Conservation (phyloP, 345 rosid genomes). For the Murraya paniculata region DNA sequence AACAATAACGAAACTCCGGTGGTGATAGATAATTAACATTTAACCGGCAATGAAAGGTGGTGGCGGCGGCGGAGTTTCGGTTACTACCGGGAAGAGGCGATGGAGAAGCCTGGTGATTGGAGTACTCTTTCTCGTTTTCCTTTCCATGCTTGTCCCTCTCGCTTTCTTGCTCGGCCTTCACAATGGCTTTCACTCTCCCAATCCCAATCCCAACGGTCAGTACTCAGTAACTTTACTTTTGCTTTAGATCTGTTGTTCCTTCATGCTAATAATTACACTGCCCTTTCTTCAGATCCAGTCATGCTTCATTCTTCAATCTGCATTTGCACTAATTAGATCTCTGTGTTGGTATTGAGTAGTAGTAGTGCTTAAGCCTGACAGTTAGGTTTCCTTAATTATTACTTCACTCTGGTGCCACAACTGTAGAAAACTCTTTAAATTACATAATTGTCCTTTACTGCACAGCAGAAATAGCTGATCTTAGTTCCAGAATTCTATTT, state of each 20-base stretch:
- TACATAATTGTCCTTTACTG: background rate
- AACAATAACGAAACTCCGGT: background rate
- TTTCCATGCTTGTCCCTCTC: constrained; percentile 95
- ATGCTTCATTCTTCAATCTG: background rate
- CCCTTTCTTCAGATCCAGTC: constrained; percentile 1
- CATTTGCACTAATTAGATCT: constrained; percentile 9
- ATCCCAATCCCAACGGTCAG: constrained; percentile 25
- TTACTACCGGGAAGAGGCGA: constrained; percentile 57
- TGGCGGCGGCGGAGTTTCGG: constrained; percentile 24
- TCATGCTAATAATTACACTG: constrained; percentile 1
- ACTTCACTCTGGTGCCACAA: background rate
- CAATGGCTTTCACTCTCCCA: constrained; percentile 72
- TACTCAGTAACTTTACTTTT: constrained; percentile 22
- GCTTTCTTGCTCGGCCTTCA: constrained; percentile 82
- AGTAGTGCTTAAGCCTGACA: background rate
- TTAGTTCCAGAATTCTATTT: background rate
- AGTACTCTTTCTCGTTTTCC: constrained; percentile 76
- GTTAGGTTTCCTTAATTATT: background rate
- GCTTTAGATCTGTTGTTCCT: constrained; percentile 7
- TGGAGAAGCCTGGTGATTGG: constrained; percentile 72
- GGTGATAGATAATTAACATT: background rate
- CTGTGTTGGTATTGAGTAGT: background rate
- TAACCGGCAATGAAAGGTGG: constrained; percentile 36
- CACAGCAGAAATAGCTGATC: background rate
- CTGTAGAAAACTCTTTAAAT: background rate